These are phyloP conservation scores for Rutstroemia sp. DNA, from an alignment of 2,329 filamentous ascomycete genomes.

Conservation along the genomic window DNA sequence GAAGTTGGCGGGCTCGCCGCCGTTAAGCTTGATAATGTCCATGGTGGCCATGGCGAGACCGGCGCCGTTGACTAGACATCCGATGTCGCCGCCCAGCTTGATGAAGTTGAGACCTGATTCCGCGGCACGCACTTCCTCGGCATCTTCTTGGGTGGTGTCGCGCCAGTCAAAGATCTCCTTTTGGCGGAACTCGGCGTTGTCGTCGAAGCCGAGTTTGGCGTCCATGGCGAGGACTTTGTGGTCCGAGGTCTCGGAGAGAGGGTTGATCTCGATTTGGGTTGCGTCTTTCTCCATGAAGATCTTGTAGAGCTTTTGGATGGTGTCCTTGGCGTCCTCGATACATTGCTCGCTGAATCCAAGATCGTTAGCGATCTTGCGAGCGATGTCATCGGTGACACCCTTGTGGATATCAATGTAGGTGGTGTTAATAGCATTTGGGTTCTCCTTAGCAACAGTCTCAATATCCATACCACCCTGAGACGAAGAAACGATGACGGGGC, in stretches of 20 bases:
- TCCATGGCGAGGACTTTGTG: constrained; percentile 99
- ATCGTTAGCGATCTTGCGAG: constrained; percentile 78
- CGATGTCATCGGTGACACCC: constrained; percentile 94
- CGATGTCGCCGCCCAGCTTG: constrained; percentile 98
- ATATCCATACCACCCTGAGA: constrained; percentile 99
- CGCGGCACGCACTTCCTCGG: constrained; percentile 95
- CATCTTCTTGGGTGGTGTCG: constrained; percentile 90
- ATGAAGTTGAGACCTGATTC: constrained; percentile 98
- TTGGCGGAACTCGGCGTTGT: constrained; percentile 98
- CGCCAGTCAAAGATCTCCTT: constrained; percentile 93
- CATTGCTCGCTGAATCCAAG: constrained; percentile 98
- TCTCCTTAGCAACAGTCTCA: constrained; percentile 96
- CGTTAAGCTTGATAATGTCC: constrained; percentile 99
- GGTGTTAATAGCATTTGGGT: constrained; percentile 89
- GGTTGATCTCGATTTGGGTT: constrained; percentile 99
- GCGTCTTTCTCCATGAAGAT: constrained; percentile 98
- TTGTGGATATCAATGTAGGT: constrained; percentile 89
- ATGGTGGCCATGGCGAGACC: constrained; percentile 99
- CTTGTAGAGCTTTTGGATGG: constrained; percentile 98
- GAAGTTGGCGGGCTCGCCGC: constrained; percentile 94
- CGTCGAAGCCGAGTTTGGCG: constrained; percentile 96
- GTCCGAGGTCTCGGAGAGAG: constrained; percentile 94
- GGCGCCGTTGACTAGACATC: constrained; percentile 97
- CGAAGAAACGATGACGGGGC: constrained; percentile 92
- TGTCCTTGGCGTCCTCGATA: constrained; percentile 88